Evolutionary conservation across 257 asterid genomes (phyloP), one percentile per base, ranked within the genome.

Genomic region (Fraxinus cuspidata): DNA sequence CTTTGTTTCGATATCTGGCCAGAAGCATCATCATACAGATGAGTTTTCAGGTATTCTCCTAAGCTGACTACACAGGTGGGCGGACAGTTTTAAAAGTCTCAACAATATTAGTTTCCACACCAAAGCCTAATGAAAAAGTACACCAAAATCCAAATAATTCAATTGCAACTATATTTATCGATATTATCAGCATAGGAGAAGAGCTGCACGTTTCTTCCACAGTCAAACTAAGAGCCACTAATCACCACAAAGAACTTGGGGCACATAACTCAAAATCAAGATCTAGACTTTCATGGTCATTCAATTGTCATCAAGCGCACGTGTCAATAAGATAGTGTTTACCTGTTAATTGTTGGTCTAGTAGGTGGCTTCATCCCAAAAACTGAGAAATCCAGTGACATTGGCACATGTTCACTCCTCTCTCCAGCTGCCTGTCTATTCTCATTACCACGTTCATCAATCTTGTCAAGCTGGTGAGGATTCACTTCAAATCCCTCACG

Each of bases 321-420:
- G 70, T 4, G 42, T 72, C 16, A 18, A 80, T 44, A 28, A 42
- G 78, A 68, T 51, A 69, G 3, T 34, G 64, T 29, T 16, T 86
- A 94, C 99, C 97, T 94, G 88, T 88, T 93, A 83, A 96, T 96
- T 44, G 99, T 96, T 68, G 98, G 99, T 83, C 99, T 90, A 79
- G 74, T 85, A 44, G 97, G 98, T 76, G 94, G 97, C 85, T 79
- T 88, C 85, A 51, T 79, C 77, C 92, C 98, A 80, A 96, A 90
- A 82, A 92, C 89, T 27, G 98, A 88, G 82, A 96, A 96, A 82
- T 96, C 99, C 81, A 96, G 85, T 72, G 99, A 92, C 96, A 88
- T 96, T 37, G 97, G 96, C 72, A 87, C 94, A 35, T 83, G 90
- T 77, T 84, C 97, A 85, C 91, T 88, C 85, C 84, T 94, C 83